Evolutionary conservation across 2,329 filamentous ascomycete species (phyloP).

Genomic region (Alternaria panax): DNA sequence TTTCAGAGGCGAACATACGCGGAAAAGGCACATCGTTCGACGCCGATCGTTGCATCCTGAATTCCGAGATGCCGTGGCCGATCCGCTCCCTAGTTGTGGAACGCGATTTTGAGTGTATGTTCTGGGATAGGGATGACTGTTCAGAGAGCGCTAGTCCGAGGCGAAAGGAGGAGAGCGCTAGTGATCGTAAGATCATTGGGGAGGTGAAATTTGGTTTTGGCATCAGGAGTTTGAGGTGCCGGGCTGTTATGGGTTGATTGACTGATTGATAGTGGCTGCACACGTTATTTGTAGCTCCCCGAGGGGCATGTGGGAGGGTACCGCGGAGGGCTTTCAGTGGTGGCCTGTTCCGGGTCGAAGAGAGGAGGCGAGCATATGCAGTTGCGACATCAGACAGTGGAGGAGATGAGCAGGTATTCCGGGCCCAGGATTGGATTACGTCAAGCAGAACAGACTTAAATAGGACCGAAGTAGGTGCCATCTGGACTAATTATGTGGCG

Average conservation of each 20-base stretch:
- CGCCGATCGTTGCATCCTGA: not conserved
- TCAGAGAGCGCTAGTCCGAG: not conserved
- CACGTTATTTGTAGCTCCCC: too few relatives aligned
- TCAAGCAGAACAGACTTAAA: not conserved
- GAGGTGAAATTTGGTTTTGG: not conserved
- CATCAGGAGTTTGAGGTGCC: not conserved
- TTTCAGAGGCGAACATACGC: not conserved
- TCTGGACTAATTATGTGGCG: not conserved
- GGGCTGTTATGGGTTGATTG: not conserved
- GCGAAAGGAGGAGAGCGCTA: not conserved
- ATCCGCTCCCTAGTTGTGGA: not conserved
- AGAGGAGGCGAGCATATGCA: not conserved
- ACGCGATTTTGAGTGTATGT: not conserved
- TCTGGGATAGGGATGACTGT: not conserved
- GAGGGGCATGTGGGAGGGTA: too few relatives aligned
- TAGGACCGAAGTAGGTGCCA: too few relatives aligned
- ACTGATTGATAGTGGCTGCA: too few relatives aligned
- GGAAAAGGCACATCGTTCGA: not conserved
- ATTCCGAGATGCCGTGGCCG: not conserved
- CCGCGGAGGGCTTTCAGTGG: too few relatives aligned
- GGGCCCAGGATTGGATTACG: not conserved
- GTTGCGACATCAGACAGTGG: too few relatives aligned
- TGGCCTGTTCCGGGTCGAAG: too few relatives aligned
- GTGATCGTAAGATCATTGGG: not conserved
- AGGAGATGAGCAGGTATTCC: too few relatives aligned